Evolutionary conservation across 2,329 filamentous ascomycete genomes (phyloP).

Genomic region (Neurospora sp.): DNA sequence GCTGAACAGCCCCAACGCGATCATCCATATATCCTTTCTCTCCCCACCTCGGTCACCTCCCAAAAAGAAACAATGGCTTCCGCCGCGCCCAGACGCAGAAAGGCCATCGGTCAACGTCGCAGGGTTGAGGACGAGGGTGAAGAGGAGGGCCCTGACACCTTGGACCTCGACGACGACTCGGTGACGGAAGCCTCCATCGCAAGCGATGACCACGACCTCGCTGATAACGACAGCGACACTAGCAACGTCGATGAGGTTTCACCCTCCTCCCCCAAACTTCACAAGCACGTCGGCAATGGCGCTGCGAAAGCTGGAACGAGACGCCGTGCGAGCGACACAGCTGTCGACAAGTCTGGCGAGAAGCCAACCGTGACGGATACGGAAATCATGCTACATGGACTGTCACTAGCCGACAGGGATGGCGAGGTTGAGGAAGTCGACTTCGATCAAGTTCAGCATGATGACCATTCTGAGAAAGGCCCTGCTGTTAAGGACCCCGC

Average conservation of each 20-base stretch:
- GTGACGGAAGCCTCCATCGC: constrained; percentile 52
- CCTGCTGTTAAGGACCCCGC: constrained; percentile 27
- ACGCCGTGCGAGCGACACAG: constrained; percentile 14
- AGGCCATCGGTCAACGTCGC: constrained; percentile 56
- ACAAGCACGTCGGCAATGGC: constrained; percentile 33
- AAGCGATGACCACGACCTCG: constrained; percentile 51
- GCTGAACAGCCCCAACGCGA: constrained; percentile 3
- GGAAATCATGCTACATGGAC: constrained; percentile 47
- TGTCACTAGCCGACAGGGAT: constrained; percentile 34
- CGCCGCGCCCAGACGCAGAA: constrained; percentile 44
- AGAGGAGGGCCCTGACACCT: constrained; percentile 48
- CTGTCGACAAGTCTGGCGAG: constrained; percentile 12
- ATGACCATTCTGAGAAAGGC: constrained; percentile 12
- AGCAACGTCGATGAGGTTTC: constrained; percentile 50
- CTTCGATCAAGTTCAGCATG: constrained; percentile 32
- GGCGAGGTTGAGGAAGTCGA: constrained; percentile 34
- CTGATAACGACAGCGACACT: constrained; percentile 49
- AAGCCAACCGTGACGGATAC: constrained; percentile 40
- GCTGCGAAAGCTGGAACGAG: constrained; percentile 24
- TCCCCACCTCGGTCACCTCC: constrained; percentile 5
- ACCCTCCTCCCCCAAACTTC: constrained; percentile 34
- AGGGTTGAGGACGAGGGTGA: constrained; percentile 62
- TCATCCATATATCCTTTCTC: constrained; percentile 5
- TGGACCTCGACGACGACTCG: constrained; percentile 56
- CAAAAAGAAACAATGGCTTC: constrained; percentile 18